A percentile compares a stretch with the other conserved stretches of the same genome.
Conservation (phyloP, 116 monocot genomes). For the Dioscorea cayenensis region DNA sequence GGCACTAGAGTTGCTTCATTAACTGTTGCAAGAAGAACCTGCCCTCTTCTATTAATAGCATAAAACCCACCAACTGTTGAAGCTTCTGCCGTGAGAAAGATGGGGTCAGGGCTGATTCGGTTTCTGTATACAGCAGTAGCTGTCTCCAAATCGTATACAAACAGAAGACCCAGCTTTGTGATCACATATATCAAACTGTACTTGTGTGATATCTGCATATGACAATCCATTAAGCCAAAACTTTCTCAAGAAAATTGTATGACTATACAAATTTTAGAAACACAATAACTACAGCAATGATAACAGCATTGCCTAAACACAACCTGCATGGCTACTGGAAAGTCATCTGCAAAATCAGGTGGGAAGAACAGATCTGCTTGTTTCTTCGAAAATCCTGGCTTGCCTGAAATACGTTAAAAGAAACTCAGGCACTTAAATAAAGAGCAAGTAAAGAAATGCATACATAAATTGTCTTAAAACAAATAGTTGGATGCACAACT, state of each 20-base stretch:
- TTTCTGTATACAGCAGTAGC: constrained; percentile 95
- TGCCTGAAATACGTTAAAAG: constrained; percentile 36
- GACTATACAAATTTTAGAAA: neutral
- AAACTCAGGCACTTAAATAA: neutral
- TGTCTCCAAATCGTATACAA: constrained; percentile 97
- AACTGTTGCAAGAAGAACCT: constrained; percentile 91
- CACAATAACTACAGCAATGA: neutral
- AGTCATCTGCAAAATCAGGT: constrained; percentile 98
- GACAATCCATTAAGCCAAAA: neutral
- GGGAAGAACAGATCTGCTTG: constrained; percentile 99
- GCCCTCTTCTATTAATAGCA: constrained; percentile 89
- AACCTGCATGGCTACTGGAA: constrained; percentile 99
- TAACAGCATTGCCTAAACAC: neutral
- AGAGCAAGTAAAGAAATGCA: neutral
- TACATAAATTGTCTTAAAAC: too few relatives aligned
- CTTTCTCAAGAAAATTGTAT: neutral
- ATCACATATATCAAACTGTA: constrained; percentile 93
- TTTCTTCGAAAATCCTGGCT: constrained; percentile 94
- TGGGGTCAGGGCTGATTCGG: constrained; percentile 95
- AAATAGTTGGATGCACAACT: too few relatives aligned
- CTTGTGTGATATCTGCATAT: constrained; percentile 76
- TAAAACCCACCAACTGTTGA: constrained; percentile 87
- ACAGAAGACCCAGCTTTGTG: constrained; percentile 92
- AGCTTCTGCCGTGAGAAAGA: constrained; percentile 90
- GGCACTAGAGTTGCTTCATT: constrained; percentile 87